Base-by-base conservation (phyloP, 169 alveolate genomes). In the Eimeria brunetti region DNA sequence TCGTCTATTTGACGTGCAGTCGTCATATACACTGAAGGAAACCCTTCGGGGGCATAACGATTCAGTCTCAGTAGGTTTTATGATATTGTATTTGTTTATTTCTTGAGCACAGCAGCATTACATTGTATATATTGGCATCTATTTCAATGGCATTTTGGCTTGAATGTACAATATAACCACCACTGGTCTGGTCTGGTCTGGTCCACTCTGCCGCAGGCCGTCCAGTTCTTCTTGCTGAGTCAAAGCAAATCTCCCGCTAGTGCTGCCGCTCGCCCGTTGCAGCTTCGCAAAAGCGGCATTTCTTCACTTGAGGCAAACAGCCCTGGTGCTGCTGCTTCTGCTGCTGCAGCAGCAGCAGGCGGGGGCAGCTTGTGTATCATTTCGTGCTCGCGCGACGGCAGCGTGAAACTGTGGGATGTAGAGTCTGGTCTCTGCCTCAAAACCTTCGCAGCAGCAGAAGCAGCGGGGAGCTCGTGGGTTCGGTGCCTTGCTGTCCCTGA, bases 371-470 rank as follows among this genome's bases (percentile, higher is more conserved):
- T 76, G 14, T 83, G 90, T 76, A 83, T 88, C 67, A 22, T 88
- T 33, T 88, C 94, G 4, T 88, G 94, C 44, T 88, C 94, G 9
- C 94, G 94, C 12, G 94, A 88, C 75, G 94, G 94, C 56, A 24
- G 44, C 36, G 75, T 88, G 36, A 88, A 88, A 60, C 76, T 88
- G 60, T 88, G 94, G 94, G 83, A 73, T 24, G 75, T 30, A 33
- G 76, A 73, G 20, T 69, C 94, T 3, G 94, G 88, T 8, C 94
- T 88, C 44, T 88, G 94, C 38, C 88, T 88, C 33, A 46, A 56
- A 41, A 88, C 94, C 1, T 88, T 88, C 27, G 7, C 94, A 44
- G 51, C 94, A 44, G 30, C 86, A 36, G 88, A n/a, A 53, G 75
- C 75, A 67, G 53, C 58, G 8, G 90, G 90, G 12, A 53, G 90